phyloP scores from a whole-genome alignment of 2,329 filamentous ascomycete species.

The Didymella pomorum region DNA sequence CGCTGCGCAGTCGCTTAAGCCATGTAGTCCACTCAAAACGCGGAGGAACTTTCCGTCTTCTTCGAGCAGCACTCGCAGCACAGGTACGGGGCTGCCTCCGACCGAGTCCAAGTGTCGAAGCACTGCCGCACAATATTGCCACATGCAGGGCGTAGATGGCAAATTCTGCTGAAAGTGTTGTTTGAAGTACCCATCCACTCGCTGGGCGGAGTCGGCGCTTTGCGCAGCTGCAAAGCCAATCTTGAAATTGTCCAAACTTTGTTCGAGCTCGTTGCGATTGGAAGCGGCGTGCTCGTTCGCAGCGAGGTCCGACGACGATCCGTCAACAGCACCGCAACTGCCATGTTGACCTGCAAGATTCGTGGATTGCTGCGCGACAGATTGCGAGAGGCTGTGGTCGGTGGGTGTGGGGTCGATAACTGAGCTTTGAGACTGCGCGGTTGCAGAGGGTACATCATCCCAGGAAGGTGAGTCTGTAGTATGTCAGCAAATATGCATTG shows the following conservation, averaged over 20 bases:
- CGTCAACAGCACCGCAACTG: background rate
- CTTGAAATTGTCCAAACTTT: constrained; percentile 7
- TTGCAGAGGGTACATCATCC: background rate
- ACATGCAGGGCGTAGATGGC: constrained; percentile 2
- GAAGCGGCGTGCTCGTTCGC: background rate
- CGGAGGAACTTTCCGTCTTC: constrained; percentile 4
- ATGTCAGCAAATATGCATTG: background rate
- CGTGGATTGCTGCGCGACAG: background rate
- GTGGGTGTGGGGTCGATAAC: background rate
- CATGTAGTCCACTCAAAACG: background rate
- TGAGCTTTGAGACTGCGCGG: constrained; percentile 1
- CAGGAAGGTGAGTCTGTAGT: background rate
- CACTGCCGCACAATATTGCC: constrained; percentile 12
- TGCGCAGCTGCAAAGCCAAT: background rate
- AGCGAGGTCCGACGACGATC: background rate
- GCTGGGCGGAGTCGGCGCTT: background rate
- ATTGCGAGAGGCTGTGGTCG: background rate
- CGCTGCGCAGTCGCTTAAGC: background rate
- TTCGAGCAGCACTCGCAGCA: constrained; percentile 4
- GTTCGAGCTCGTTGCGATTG: constrained; percentile 1
- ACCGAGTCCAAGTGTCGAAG: background rate
- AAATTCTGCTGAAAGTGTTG: constrained; percentile 1
- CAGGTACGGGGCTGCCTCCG: background rate
- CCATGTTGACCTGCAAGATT: background rate
- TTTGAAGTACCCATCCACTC: background rate